These are phyloP conservation scores for Lunasporangiospora selenospora DNA, from an alignment of 192 early-diverging fungal genomes.

Conservation along the genomic window DNA sequence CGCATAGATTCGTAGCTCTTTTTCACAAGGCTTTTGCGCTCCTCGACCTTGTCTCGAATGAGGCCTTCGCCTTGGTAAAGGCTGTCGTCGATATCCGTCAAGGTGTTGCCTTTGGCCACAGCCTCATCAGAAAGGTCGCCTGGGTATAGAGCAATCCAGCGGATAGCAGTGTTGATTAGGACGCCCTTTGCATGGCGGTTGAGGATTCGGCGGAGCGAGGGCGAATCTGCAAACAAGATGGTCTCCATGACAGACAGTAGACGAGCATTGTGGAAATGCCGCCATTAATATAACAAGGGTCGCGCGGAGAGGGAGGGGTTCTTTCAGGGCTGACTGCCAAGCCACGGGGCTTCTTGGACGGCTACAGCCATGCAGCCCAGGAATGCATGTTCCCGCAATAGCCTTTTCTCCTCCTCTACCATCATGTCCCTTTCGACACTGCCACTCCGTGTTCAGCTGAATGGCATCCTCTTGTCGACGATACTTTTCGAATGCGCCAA, in stretches of 20 bases:
- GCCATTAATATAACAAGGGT: too few relatives aligned
- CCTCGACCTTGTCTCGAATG: slow-evolving; percentile 4
- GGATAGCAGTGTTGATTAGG: slow-evolving; percentile 32
- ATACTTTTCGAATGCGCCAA: slow-evolving; percentile 43
- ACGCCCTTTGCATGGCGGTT: slow-evolving; percentile 49
- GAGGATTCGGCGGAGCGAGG: slow-evolving; percentile 39
- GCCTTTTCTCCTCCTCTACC: not conserved
- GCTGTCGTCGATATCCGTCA: slow-evolving; percentile 6
- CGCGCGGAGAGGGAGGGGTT: too few relatives aligned
- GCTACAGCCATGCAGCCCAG: too few relatives aligned
- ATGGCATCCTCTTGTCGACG: slow-evolving; percentile 39
- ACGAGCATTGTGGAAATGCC: not conserved
- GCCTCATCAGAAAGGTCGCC: slow-evolving; percentile 13
- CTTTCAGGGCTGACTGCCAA: too few relatives aligned
- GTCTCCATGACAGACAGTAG: slow-evolving; percentile 26
- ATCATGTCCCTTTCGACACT: slow-evolving; percentile 14
- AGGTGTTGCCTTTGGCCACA: slow-evolving; percentile 1
- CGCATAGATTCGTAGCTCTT: slow-evolving; percentile 20
- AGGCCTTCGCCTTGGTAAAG: slow-evolving; percentile 1
- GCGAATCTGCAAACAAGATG: slow-evolving; percentile 13
- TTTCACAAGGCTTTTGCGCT: slow-evolving; percentile 11
- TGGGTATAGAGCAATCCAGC: slow-evolving; percentile 38
- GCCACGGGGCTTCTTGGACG: too few relatives aligned
- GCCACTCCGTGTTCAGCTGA: slow-evolving; percentile 28
- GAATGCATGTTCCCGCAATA: too few relatives aligned